Evolutionary conservation across 805 yeast genomes (phyloP), one percentile per base, ranked within the genome.

Genomic region (Candida silvicultrix): DNA sequence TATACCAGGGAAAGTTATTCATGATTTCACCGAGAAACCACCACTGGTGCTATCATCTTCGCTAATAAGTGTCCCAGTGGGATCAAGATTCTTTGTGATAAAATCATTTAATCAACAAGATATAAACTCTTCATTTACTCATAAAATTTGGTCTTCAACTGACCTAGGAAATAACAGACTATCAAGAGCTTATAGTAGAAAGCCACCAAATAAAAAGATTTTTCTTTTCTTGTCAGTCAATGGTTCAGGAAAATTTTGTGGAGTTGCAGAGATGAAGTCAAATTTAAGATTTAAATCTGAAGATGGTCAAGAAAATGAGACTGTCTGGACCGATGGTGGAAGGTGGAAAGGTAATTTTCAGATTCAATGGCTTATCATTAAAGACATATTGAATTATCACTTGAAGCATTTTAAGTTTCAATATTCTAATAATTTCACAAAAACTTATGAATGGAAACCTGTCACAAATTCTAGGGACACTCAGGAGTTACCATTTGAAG

Each of bases 391-490:
- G 38, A 78, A 79, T 53, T 65, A 62, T 36, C 56, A 56, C 43
- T 69, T 81, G 44, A 73, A 71, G 46, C 73, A 70, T 47, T 64
- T 80, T 44, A 60, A 64, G 44, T 66, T 75, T 7, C 68, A 35
- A 15, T 18, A 22, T 3, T 3, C 5, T 4, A 35, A 35, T 19
- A 35, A 11, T 16, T 35, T 15, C 73, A 4, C 53, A 65, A 23
- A 76, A 20, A 37, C n/a, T 21, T 21, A 78, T 53, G 80, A 73
- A 23, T 64, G 64, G 53, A 68, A 67, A 54, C 75, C 81, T 1
- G 78, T 81, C 1, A 75, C 83, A 1, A 71, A 74, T 51, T 78
- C 84, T 18, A 71, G 85, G 52, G 85, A 81, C 53, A 77, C 84
- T 0, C 84, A 80, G 57, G 81, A 77, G 46, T 52, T 80, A 19